phyloP scores from a whole-genome alignment of 805 yeast genomes.

The Kluyveromyces nonfermentans region DNA sequence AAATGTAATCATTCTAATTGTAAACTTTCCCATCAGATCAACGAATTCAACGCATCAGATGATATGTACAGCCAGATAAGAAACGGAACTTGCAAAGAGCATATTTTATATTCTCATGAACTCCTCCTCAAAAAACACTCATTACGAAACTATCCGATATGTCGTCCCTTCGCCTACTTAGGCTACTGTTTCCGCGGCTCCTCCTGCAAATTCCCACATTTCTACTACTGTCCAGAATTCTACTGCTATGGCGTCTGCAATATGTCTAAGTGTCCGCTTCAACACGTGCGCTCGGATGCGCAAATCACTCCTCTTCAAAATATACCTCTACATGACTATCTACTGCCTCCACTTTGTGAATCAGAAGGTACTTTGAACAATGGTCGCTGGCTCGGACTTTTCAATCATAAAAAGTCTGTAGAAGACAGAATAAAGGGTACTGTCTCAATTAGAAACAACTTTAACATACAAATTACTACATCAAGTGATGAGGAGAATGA shows the following conservation, averaged over 20 bases:
- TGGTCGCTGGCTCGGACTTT: constrained; percentile 7
- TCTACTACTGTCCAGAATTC: constrained; percentile 7
- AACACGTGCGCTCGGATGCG: background rate
- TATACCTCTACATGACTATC: constrained; percentile 1
- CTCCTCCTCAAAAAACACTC: background rate
- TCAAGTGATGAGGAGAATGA: background rate
- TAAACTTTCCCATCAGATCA: constrained; percentile 3
- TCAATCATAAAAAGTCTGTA: background rate
- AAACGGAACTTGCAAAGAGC: background rate
- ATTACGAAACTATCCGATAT: constrained; percentile 4
- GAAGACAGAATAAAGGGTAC: background rate
- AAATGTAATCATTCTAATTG: constrained; percentile 4
- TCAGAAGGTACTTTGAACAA: background rate
- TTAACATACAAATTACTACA: background rate
- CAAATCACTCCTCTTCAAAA: background rate
- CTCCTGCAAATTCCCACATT: constrained; percentile 8
- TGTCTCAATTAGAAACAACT: background rate
- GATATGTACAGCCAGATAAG: background rate
- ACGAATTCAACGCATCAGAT: constrained; percentile 5
- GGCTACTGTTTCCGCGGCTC: constrained; percentile 9
- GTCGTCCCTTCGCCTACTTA: constrained; percentile 8
- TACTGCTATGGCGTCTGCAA: constrained; percentile 2
- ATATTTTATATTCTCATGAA: background rate
- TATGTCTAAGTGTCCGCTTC: constrained; percentile 2
- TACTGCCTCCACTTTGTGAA: constrained; percentile 4